These are phyloP conservation scores for Candida dendrica DNA, from an alignment of 805 yeast genomes.

Conservation along the genomic window DNA sequence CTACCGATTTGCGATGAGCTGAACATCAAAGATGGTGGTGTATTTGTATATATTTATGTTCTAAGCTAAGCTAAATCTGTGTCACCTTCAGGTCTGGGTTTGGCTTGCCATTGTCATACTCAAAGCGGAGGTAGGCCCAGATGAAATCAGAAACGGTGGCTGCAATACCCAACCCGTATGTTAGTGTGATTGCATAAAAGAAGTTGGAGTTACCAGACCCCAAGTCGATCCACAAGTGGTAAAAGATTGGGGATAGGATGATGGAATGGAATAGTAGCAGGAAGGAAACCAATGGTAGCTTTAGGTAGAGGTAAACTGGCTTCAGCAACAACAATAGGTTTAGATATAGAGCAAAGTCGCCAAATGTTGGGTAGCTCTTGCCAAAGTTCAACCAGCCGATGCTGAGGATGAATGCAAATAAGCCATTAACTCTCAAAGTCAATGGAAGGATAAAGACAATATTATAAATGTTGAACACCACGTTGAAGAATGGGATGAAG, in stretches of 20 bases:
- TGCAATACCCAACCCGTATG: slow-evolving; percentile 65
- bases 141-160: slow-evolving; percentile 65
- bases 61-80: neutral
- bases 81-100: neutral
- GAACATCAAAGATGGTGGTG: too few species aligned
- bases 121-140: slow-evolving; percentile 48
- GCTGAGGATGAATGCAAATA: slow-evolving; percentile 44
- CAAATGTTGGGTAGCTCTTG: slow-evolving; percentile 79
- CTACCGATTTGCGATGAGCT: too few species aligned
- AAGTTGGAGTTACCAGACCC: slow-evolving; percentile 96
- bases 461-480: slow-evolving; percentile 74
- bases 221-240: slow-evolving; percentile 87
- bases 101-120: neutral
- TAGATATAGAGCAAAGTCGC: slow-evolving; percentile 60
- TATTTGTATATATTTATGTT: too few species aligned
- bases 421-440: slow-evolving; percentile 64
- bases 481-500: slow-evolving; percentile 75
- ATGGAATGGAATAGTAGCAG: slow-evolving; percentile 50
- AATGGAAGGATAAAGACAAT: slow-evolving; percentile 66
- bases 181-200: slow-evolving; percentile 88
- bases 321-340: slow-evolving; percentile 40
- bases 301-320: slow-evolving; percentile 37
- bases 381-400: slow-evolving; percentile 55
- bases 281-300: slow-evolving; percentile 40
- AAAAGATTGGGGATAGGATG: slow-evolving; percentile 78